These are phyloP conservation scores for Claviceps pazoutovae DNA, from an alignment of 2,329 filamentous ascomycete genomes.

Conservation along the genomic window DNA sequence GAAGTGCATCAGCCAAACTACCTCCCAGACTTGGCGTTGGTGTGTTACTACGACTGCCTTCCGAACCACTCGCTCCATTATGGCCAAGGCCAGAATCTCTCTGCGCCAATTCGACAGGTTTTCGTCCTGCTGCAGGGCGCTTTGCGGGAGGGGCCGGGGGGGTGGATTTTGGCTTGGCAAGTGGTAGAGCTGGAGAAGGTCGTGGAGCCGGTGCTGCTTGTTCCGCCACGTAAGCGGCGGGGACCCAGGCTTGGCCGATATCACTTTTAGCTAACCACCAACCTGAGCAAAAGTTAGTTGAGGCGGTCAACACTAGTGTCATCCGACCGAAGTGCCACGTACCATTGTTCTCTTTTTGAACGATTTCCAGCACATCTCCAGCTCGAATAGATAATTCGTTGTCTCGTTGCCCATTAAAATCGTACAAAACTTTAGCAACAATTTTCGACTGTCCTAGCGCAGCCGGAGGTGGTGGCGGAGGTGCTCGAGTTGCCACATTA, in stretches of 20 bases:
- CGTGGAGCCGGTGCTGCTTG: conserved; percentile 48
- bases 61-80: conserved; percentile 40
- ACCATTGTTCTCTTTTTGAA: conserved; percentile 96
- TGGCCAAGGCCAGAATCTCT: conserved; percentile 59
- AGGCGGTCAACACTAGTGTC: not conserved
- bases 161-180: conserved; percentile 45
- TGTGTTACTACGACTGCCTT: conserved; percentile 54
- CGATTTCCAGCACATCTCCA: conserved; percentile 72
- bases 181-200: conserved; percentile 52
- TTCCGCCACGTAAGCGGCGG: conserved; percentile 88
- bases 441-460: conserved; percentile 49
- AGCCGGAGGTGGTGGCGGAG: conserved; percentile 53
- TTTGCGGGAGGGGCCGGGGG: conserved; percentile 71
- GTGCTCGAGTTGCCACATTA: conserved; percentile 36
- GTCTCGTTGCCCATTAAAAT: conserved; percentile 70
- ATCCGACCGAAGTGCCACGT: conserved; percentile 21
- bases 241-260: conserved; percentile 75
- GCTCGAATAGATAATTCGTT: conserved; percentile 74
- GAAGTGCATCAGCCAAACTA: conserved; percentile 64
- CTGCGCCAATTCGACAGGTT: conserved; percentile 53
- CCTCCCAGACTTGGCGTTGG: conserved; percentile 59
- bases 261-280: conserved; percentile 87
- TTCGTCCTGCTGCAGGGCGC: conserved; percentile 58
- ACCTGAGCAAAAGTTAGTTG: conserved; percentile 38
- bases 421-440: conserved; percentile 81